phyloP scores from a whole-genome alignment of 805 yeast genomes.

The Saccharomycopsis sp. region DNA sequence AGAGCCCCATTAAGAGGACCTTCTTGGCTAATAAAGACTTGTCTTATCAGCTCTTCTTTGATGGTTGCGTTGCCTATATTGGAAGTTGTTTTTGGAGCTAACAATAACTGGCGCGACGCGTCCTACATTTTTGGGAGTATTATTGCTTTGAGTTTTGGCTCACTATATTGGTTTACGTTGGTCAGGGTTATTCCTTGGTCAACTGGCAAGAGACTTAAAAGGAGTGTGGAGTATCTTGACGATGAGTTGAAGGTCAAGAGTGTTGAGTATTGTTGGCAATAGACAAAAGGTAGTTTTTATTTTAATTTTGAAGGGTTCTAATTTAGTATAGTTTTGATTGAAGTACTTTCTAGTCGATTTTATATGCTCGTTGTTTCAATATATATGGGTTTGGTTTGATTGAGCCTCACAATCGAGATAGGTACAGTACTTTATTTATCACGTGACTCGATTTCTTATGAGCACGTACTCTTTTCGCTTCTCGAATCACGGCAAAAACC shows the following conservation, averaged over 20 bases:
- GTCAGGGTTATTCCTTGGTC: slow-evolving; percentile 10
- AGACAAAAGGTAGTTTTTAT: too few species aligned
- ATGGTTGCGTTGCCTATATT: slow-evolving; percentile 13
- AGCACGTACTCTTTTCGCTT: background rate
- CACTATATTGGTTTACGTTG: slow-evolving; percentile 11
- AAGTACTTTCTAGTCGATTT: background rate
- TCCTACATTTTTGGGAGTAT: slow-evolving; percentile 11
- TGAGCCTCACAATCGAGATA: too few species aligned
- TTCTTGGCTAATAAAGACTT: slow-evolving; percentile 1
- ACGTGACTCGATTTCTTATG: too few species aligned
- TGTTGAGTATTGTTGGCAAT: background rate
- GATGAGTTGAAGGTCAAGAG: slow-evolving; percentile 5
- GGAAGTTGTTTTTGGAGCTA: background rate
- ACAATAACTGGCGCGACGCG: background rate
- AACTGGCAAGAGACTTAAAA: background rate
- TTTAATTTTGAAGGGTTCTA: too few species aligned
- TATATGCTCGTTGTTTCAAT: background rate
- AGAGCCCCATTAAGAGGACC: slow-evolving; percentile 38
- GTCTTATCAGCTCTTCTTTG: slow-evolving; percentile 9
- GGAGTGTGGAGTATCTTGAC: slow-evolving; percentile 1
- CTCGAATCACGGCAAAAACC: too few species aligned
- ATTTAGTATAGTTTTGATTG: too few species aligned
- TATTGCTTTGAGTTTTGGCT: slow-evolving; percentile 2
- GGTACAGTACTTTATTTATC: too few species aligned
- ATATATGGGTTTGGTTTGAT: background rate